Percentiles rank a stretch among this genome's conserved stretches.
Evolutionary conservation across 2,329 filamentous ascomycete genomes (phyloP).

Genomic region (Aureobasidium sp.): DNA sequence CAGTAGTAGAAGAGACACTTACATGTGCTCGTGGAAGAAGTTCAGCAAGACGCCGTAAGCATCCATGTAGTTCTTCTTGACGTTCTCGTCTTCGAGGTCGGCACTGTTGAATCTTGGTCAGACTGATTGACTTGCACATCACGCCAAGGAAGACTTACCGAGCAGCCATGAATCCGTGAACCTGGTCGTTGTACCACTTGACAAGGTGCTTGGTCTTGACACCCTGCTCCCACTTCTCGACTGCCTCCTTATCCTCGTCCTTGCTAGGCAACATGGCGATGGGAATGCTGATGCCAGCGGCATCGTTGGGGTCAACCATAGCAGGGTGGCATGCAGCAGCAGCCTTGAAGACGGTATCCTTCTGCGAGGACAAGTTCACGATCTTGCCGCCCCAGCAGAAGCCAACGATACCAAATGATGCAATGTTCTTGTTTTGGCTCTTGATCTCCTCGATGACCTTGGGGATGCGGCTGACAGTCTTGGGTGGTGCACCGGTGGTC

Average conservation of each 20-base stretch:
- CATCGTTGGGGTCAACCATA: conserved; percentile 54
- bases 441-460: conserved; percentile 49
- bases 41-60: conserved; percentile 44
- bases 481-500: conserved; percentile 50
- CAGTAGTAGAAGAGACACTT: conserved; percentile 26
- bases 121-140: background rate
- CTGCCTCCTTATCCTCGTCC: conserved; percentile 49
- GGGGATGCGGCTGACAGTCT: conserved; percentile 49
- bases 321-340: conserved; percentile 52
- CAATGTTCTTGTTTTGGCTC: conserved; percentile 40
- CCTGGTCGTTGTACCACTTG: conserved; percentile 43
- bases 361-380: conserved; percentile 45
- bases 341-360: conserved; percentile 50
- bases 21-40: conserved; percentile 48
- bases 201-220: conserved; percentile 42
- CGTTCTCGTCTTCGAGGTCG: conserved; percentile 40
- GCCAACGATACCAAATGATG: conserved; percentile 53
- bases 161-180: conserved; percentile 41
- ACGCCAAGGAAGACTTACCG: conserved; percentile 18
- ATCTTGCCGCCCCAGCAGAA: conserved; percentile 50
- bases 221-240: conserved; percentile 42
- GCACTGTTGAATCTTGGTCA: conserved; percentile 23
- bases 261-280: conserved; percentile 51
- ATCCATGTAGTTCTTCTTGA: conserved; percentile 44
- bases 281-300: conserved; percentile 48